phyloP scores from a whole-genome alignment of 1,139 yeast genomes.

The Wickerhamomyces sp. region DNA sequence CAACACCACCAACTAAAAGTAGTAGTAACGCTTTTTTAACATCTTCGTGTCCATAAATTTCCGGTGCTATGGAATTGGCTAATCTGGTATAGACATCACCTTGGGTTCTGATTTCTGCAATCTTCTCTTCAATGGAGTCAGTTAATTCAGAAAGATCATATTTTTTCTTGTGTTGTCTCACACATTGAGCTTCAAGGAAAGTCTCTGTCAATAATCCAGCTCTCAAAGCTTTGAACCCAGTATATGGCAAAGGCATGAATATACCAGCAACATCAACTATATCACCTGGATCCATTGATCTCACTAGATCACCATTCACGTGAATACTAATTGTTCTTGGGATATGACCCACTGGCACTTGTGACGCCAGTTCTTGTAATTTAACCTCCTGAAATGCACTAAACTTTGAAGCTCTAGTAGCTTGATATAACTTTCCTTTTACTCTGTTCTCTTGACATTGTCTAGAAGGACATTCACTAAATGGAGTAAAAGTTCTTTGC shows the following conservation, averaged over 20 bases:
- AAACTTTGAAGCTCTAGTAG: constrained; percentile 94
- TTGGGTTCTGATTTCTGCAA: constrained; percentile 46
- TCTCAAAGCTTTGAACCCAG: constrained; percentile 87
- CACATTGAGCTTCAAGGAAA: constrained; percentile 81
- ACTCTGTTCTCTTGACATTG: constrained; percentile 76
- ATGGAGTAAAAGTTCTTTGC: constrained; percentile 78
- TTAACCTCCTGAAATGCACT: constrained; percentile 93
- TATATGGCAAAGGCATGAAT: constrained; percentile 89
- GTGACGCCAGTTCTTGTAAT: constrained; percentile 90
- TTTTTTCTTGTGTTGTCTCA: constrained; percentile 84
- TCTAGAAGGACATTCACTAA: constrained; percentile 78
- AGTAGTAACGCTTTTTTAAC: constrained; percentile 86
- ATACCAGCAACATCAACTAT: constrained; percentile 90
- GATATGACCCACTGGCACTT: constrained; percentile 97
- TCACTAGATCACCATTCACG: constrained; percentile 84
- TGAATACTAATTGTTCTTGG: constrained; percentile 85
- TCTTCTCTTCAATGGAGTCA: constrained; percentile 49
- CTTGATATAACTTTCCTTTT: constrained; percentile 86
- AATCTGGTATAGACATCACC: constrained; percentile 78
- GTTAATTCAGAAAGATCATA: constrained; percentile 66
- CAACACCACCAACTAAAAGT: constrained; percentile 90
- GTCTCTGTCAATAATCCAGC: constrained; percentile 96
- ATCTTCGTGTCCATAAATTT: constrained; percentile 91
- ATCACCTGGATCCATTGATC: constrained; percentile 91
- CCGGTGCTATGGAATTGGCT: constrained; percentile 94